Evolutionary conservation across 768 basidiomycete genomes (phyloP).

Genomic region (Boletus rex-veris): DNA sequence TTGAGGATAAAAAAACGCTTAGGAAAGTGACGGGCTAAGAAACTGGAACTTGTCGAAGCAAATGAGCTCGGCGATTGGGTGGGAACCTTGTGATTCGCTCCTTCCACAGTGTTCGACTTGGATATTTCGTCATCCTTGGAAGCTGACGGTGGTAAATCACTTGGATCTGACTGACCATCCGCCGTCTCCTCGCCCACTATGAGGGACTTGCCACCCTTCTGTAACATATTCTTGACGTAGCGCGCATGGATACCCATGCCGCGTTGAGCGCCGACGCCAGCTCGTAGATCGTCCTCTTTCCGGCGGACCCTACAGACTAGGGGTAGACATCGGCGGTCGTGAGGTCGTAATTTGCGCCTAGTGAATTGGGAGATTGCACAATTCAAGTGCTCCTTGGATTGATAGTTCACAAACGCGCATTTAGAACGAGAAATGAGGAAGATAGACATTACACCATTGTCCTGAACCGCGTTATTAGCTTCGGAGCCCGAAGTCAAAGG

Average conservation of each 20-base stretch:
- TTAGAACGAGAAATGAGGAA: conserved; percentile 94
- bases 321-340: conserved; percentile 68
- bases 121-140: conserved; percentile 40
- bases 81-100: conserved; percentile 1
- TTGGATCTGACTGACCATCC: background rate
- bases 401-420: conserved; percentile 92
- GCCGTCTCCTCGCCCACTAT: background rate
- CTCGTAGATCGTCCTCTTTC: conserved; percentile 79
- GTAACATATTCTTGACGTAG: conserved; percentile 70
- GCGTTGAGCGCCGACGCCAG: conserved; percentile 90
- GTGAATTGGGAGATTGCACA: conserved; percentile 72
- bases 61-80: conserved; percentile 58
- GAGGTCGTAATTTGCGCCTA: conserved; percentile 62
- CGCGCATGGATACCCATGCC: conserved; percentile 78
- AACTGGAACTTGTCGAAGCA: conserved; percentile 80
- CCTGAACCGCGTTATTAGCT: background rate
- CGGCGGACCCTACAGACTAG: conserved; percentile 81
- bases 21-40: conserved; percentile 75
- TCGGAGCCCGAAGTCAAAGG: conserved; percentile 10
- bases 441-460: conserved; percentile 71
- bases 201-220: conserved; percentile 28
- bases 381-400: conserved; percentile 55
- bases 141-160: conserved; percentile 26
- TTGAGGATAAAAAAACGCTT: conserved; percentile 92
- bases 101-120: background rate